phyloP scores from a whole-genome alignment of 2,329 filamentous ascomycete species.

The Furcasterigmium sp. region DNA sequence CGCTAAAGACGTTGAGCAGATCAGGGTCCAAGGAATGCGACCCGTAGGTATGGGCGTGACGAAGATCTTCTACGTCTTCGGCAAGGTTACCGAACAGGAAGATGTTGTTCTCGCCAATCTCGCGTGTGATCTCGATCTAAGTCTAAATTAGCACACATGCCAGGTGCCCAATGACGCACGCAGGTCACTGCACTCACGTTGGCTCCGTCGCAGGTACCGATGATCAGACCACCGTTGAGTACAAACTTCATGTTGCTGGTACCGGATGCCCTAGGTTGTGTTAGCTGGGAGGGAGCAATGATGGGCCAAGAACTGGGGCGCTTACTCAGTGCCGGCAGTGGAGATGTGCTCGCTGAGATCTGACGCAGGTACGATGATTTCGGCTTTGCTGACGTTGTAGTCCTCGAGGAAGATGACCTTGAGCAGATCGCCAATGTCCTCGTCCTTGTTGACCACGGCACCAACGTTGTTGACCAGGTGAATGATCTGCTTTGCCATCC shows the following conservation, averaged over 20 bases:
- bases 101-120: slow-evolving; percentile 94
- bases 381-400: slow-evolving; percentile 99
- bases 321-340: slow-evolving; percentile 85
- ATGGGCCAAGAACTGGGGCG: slow-evolving; percentile 14
- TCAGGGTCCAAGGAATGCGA: slow-evolving; percentile 71
- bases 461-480: slow-evolving; percentile 93
- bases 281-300: too few species aligned
- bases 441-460: slow-evolving; percentile 83
- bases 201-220: slow-evolving; percentile 95
- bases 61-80: slow-evolving; percentile 94
- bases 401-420: slow-evolving; percentile 98
- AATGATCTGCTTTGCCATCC: slow-evolving; percentile 99
- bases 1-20: slow-evolving; percentile 75
- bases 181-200: slow-evolving; percentile 60
- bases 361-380: slow-evolving; percentile 90
- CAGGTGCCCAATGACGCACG: background rate
- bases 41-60: slow-evolving; percentile 83
- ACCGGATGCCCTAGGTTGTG: slow-evolving; percentile 53
- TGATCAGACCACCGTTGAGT: slow-evolving; percentile 92
- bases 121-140: slow-evolving; percentile 90
- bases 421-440: slow-evolving; percentile 85
- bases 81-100: slow-evolving; percentile 96
- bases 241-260: slow-evolving; percentile 99
- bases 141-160: slow-evolving; percentile 5
- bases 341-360: slow-evolving; percentile 99